Percentiles rank a stretch among this genome's conserved stretches.
Conservation (phyloP, 331 rosid species). For the Dryas integrifolia region DNA sequence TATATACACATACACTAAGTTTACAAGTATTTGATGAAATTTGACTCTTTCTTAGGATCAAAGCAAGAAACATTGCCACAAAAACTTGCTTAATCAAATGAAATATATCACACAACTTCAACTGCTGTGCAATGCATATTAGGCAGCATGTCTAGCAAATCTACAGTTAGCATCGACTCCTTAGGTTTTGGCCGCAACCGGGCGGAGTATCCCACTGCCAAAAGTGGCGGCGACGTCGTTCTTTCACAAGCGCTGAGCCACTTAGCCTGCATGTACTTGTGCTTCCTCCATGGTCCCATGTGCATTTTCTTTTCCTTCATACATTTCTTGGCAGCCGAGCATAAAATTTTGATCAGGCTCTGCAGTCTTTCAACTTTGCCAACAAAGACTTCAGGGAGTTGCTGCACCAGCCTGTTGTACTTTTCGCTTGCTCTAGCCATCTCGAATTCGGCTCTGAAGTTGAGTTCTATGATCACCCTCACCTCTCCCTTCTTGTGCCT, state of each 20-base stretch:
- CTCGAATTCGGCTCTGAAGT: conserved; percentile 73
- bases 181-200: conserved; percentile 38
- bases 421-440: conserved; percentile 69
- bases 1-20: background rate
- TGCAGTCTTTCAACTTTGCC: conserved; percentile 77
- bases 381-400: conserved; percentile 72
- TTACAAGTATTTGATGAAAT: background rate
- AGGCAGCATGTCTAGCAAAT: conserved; percentile 63
- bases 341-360: conserved; percentile 52
- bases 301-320: conserved; percentile 89
- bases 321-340: conserved; percentile 73
- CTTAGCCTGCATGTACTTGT: conserved; percentile 78
- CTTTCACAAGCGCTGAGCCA: conserved; percentile 80
- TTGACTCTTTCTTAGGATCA: background rate
- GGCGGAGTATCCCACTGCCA: conserved; percentile 32
- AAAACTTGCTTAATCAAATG: background rate
- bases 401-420: conserved; percentile 48
- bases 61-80: conserved; percentile 7
- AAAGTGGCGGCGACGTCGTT: conserved; percentile 37
- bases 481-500: conserved; percentile 54
- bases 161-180: conserved; percentile 82
- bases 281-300: conserved; percentile 96
- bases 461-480: conserved; percentile 70
- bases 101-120: conserved; percentile 46
- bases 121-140: conserved; percentile 46